phyloP scores from a whole-genome alignment of 805 yeast species.

The Metschnikowia peoriensis region DNA sequence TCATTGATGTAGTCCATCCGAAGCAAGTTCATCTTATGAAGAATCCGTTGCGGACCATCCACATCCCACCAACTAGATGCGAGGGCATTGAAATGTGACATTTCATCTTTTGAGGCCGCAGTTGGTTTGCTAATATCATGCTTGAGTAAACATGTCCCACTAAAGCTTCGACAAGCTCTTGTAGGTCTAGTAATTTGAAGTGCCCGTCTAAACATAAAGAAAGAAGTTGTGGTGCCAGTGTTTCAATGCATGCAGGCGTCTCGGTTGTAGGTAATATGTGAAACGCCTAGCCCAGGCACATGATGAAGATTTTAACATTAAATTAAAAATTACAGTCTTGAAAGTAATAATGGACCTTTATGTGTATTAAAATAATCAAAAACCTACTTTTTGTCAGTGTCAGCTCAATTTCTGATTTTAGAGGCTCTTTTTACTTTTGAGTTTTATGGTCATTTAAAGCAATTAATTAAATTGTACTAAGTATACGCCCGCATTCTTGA shows the following conservation, averaged over 20 bases:
- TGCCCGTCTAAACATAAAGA: constrained; percentile 7
- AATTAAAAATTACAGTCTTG: no score
- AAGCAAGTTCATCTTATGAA: constrained; percentile 90
- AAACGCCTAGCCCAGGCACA: not conserved
- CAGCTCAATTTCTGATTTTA: no score
- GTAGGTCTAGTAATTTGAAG: not conserved
- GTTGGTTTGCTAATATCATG: constrained; percentile 21
- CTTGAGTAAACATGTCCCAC: constrained; percentile 1
- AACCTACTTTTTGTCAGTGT: no score
- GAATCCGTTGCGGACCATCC: constrained; percentile 85
- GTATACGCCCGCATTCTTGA: no score
- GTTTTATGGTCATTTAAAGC: no score
- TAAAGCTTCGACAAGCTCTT: constrained; percentile 6
- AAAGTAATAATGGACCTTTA: no score
- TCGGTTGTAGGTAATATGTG: not conserved
- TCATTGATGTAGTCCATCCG: constrained; percentile 83
- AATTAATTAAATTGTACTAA: no score
- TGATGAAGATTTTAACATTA: not conserved
- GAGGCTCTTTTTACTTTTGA: no score
- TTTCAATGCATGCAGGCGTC: constrained; percentile 6
- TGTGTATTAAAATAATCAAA: no score
- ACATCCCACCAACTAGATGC: constrained; percentile 99
- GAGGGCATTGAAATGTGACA: constrained; percentile 76
- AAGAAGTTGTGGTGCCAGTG: constrained; percentile 6
- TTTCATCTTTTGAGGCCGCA: constrained; percentile 58